Percentiles rank a stretch among this genome's conserved stretches.
These are phyloP conservation scores for Daldinia childiae DNA, from an alignment of 495 filamentous ascomycete genomes.

Conservation along the genomic window DNA sequence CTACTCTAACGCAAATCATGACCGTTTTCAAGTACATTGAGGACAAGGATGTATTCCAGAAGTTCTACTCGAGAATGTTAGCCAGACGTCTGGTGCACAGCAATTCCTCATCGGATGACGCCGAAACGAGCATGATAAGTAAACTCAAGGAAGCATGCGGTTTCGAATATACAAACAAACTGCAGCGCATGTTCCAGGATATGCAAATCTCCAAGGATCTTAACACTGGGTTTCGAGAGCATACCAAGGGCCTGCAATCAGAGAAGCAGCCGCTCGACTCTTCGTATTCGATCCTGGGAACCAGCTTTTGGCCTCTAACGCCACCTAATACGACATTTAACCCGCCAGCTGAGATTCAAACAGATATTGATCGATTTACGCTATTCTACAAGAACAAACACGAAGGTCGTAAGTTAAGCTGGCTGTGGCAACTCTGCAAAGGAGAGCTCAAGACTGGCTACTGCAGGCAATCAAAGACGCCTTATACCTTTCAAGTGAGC, in stretches of 20 bases:
- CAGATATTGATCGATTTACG: conserved; percentile 87
- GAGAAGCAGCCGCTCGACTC: conserved; percentile 74
- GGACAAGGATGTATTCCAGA: conserved; percentile 99
- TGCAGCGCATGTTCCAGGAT: conserved; percentile 99
- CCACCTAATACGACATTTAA: conserved; percentile 86
- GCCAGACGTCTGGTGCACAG: conserved; percentile 94
- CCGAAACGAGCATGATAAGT: conserved; percentile 98
- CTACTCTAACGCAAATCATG: conserved; percentile 94
- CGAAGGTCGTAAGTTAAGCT: conserved; percentile 93
- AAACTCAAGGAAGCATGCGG: conserved; percentile 99
- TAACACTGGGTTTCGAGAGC: conserved; percentile 80
- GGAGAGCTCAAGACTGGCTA: conserved; percentile 96
- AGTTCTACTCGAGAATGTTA: conserved; percentile 97
- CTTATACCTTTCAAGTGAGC: conserved; percentile 97
- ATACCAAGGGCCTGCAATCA: conserved; percentile 51
- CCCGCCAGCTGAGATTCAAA: conserved; percentile 82
- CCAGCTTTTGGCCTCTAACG: conserved; percentile 95
- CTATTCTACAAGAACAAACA: conserved; percentile 96
- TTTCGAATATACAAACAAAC: conserved; percentile 98
- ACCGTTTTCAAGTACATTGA: conserved; percentile 99
- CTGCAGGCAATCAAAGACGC: conserved; percentile 83
- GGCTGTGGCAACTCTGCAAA: conserved; percentile 98
- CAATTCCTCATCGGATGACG: conserved; percentile 94
- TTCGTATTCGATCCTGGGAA: conserved; percentile 88
- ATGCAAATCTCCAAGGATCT: conserved; percentile 99